Conservation (phyloP, 495 filamentous ascomycete species). For the Aspergillus hancockii region DNA sequence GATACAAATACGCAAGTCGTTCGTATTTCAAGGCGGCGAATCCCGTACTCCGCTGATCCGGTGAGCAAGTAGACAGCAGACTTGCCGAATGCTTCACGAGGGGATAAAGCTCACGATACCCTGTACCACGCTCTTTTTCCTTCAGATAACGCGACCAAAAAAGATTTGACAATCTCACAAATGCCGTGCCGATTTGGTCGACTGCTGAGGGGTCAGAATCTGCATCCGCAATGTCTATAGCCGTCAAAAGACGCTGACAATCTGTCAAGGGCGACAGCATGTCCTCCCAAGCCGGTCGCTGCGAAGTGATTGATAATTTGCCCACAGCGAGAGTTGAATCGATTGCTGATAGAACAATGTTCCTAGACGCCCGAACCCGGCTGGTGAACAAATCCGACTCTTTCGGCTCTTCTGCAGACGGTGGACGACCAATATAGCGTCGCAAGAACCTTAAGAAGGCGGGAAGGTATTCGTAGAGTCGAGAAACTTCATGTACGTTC, state of each 20-base stretch:
- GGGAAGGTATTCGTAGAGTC: slow-evolving; percentile 40
- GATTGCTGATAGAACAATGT: slow-evolving; percentile 41
- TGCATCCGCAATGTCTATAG: slow-evolving; percentile 36
- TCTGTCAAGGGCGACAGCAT: slow-evolving; percentile 40
- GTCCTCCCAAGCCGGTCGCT: slow-evolving; percentile 42
- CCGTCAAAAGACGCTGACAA: slow-evolving; percentile 38
- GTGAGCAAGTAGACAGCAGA: slow-evolving; percentile 39
- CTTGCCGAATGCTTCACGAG: slow-evolving; percentile 53
- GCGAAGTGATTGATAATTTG: slow-evolving; percentile 41
- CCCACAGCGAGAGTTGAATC: slow-evolving; percentile 46
- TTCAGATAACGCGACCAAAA: slow-evolving; percentile 69
- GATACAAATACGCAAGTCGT: slow-evolving; percentile 48
- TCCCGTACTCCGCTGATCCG: slow-evolving; percentile 44
- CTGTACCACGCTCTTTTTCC: slow-evolving; percentile 43
- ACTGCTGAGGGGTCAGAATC: slow-evolving; percentile 16
- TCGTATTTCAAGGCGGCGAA: slow-evolving; percentile 57
- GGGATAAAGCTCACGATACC: slow-evolving; percentile 36
- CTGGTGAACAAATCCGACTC: slow-evolving; percentile 34
- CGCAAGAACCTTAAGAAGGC: slow-evolving; percentile 45
- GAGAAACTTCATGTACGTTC: slow-evolving; percentile 24
- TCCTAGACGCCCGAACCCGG: slow-evolving; percentile 34
- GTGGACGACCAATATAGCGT: slow-evolving; percentile 46
- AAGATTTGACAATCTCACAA: slow-evolving; percentile 69
- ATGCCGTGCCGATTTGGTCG: slow-evolving; percentile 28
- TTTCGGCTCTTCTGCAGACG: slow-evolving; percentile 31